Evolutionary conservation across 179 eudicot genomes (phyloP).

Genomic region (Patellifolia procumbens): DNA sequence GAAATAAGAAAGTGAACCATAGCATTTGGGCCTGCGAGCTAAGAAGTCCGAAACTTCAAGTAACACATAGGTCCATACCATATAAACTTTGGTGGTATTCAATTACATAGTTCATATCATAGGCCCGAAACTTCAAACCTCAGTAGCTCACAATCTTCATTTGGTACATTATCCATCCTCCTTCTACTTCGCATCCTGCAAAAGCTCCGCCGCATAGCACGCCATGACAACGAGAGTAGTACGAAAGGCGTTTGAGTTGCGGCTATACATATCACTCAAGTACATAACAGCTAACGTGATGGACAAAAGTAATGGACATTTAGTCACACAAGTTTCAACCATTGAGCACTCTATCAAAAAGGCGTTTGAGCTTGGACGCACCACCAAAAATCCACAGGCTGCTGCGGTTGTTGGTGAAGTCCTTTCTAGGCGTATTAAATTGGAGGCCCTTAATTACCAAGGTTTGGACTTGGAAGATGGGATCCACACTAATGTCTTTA

Average conservation of each 20-base stretch:
- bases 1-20: no score
- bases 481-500: constrained; percentile 28
- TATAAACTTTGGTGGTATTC: no score
- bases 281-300: constrained; percentile 43
- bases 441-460: constrained; percentile 14
- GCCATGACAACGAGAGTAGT: not conserved
- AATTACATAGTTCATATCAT: no score
- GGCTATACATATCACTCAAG: constrained; percentile 36
- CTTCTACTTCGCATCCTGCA: not conserved
- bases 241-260: constrained; percentile 31
- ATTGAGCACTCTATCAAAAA: constrained; percentile 35
- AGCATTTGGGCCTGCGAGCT: no score
- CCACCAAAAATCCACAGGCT: constrained; percentile 30
- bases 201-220: not conserved
- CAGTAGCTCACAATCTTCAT: no score
- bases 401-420: constrained; percentile 40
- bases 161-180: not conserved
- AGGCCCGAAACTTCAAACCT: no score
- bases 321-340: constrained; percentile 39
- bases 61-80: no score
- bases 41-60: no score
- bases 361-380: constrained; percentile 35
- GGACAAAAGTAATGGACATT: constrained; percentile 30
- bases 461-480: constrained; percentile 22
- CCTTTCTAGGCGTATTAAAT: constrained; percentile 35